Conservation (phyloP, 352 stramenopile genomes). For the Globisporangium apiculatum region DNA sequence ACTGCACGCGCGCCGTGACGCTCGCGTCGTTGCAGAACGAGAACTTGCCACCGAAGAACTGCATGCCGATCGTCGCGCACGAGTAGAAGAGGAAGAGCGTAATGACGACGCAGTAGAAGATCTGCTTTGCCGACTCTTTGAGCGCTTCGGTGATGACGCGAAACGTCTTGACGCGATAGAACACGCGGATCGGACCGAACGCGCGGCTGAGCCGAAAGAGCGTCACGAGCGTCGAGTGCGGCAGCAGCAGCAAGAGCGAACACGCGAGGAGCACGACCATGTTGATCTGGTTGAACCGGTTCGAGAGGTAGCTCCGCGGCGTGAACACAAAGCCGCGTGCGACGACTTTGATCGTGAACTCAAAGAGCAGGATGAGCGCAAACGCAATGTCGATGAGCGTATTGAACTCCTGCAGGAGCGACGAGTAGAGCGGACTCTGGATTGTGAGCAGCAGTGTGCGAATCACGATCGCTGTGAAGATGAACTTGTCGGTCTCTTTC, state of each 20-base stretch:
- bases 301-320: constrained; percentile 71
- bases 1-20: constrained; percentile 36
- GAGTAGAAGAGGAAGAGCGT: constrained; percentile 79
- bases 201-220: constrained; percentile 70
- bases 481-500: constrained; percentile 82
- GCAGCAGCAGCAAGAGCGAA: constrained; percentile 60
- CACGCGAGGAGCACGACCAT: constrained; percentile 75
- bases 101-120: constrained; percentile 80
- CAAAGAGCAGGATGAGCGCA: constrained; percentile 63
- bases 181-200: constrained; percentile 78
- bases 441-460: constrained; percentile 67
- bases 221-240: constrained; percentile 65
- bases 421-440: constrained; percentile 71
- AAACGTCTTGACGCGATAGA: constrained; percentile 82
- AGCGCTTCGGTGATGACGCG: constrained; percentile 79
- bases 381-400: constrained; percentile 68
- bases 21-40: constrained; percentile 72
- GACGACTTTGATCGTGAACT: constrained; percentile 82
- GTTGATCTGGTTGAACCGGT: constrained; percentile 82
- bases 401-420: constrained; percentile 76
- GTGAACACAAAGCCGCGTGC: constrained; percentile 74
- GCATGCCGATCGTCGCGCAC: constrained; percentile 81
- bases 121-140: constrained; percentile 60
- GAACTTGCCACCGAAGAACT: constrained; percentile 77
- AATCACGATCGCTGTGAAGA: constrained; percentile 74